phyloP scores from a whole-genome alignment of 2,329 filamentous ascomycete species.

The Paecilomyces sp. region DNA sequence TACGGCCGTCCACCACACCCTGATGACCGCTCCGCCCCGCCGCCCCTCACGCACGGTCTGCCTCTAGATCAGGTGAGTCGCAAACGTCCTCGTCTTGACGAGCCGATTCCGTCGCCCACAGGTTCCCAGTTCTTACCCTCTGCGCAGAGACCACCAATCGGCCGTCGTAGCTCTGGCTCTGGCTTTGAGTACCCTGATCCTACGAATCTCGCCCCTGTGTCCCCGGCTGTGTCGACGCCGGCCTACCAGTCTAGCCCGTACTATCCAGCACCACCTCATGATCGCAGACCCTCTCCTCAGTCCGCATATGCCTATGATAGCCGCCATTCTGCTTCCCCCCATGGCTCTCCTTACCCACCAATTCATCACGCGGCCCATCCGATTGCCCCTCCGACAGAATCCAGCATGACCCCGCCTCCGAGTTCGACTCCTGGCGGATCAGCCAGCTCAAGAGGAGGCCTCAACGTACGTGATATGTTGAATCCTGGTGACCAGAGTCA shows the following conservation, averaged over 20 bases:
- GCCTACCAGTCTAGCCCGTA: conserved; percentile 36
- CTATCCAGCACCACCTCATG: conserved; percentile 27
- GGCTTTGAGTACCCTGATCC: conserved; percentile 43
- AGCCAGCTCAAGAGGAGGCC: conserved; percentile 29
- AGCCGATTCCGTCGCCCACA: conserved; percentile 1
- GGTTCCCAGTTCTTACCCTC: conserved; percentile 9
- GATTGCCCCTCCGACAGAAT: conserved; percentile 20
- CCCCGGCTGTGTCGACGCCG: conserved; percentile 35
- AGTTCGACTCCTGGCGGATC: conserved; percentile 27
- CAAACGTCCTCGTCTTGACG: conserved; percentile 15
- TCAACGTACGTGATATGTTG: conserved; percentile 44
- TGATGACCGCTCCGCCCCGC: conserved; percentile 20
- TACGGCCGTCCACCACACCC: conserved; percentile 24
- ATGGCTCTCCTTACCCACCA: conserved; percentile 32
- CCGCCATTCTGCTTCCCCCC: conserved; percentile 36
- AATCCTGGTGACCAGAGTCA: conserved; percentile 30
- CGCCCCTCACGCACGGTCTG: conserved; percentile 31
- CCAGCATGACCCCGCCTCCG: conserved; percentile 32
- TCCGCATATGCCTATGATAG: conserved; percentile 36
- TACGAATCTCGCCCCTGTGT: conserved; percentile 40
- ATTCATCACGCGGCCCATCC: conserved; percentile 23
- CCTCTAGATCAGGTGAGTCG: conserved; percentile 42
- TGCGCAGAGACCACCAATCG: conserved; percentile 28
- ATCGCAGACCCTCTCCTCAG: conserved; percentile 39
- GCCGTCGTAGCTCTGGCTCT: conserved; percentile 37